phyloP scores from a whole-genome alignment of 345 rosid species.

The Gossypioides kirkii region DNA sequence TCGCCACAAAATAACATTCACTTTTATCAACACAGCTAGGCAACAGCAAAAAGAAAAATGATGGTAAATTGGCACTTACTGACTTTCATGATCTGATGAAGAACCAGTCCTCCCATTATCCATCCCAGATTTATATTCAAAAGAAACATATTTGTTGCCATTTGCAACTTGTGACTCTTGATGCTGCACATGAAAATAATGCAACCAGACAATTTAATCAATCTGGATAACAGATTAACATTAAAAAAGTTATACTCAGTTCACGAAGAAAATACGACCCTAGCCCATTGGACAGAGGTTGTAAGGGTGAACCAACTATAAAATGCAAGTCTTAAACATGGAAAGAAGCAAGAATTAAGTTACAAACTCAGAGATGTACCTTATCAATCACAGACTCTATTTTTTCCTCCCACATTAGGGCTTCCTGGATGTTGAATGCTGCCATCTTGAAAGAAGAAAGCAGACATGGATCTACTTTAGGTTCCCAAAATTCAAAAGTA shows the following conservation, averaged over 20 bases:
- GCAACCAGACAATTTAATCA: slow-evolving; percentile 11
- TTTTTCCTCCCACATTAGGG: slow-evolving; percentile 86
- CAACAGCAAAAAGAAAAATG: not conserved
- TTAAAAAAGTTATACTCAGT: not conserved
- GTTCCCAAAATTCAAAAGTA: slow-evolving; percentile 6
- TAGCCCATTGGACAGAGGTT: not conserved
- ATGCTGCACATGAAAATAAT: slow-evolving; percentile 55
- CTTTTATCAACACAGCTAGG: not conserved
- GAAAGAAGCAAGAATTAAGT: slow-evolving; percentile 3
- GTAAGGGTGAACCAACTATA: not conserved
- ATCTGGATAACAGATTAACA: not conserved
- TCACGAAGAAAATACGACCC: not conserved
- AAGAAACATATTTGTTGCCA: slow-evolving; percentile 83
- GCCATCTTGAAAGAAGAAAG: slow-evolving; percentile 59
- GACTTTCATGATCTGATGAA: slow-evolving; percentile 95
- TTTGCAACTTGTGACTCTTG: slow-evolving; percentile 77
- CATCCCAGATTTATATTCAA: slow-evolving; percentile 96
- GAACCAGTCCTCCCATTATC: slow-evolving; percentile 87
- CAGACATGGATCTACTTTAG: slow-evolving; percentile 18
- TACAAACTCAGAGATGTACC: slow-evolving; percentile 37
- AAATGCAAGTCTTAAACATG: slow-evolving; percentile 4
- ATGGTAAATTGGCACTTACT: slow-evolving; percentile 59
- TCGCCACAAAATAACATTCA: not conserved
- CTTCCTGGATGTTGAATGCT: slow-evolving; percentile 98
- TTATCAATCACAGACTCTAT: slow-evolving; percentile 88